Percentiles rank a stretch among this genome's conserved stretches.
Conservation (phyloP, 768 basidiomycete species). For the Termitomyces sp. region DNA sequence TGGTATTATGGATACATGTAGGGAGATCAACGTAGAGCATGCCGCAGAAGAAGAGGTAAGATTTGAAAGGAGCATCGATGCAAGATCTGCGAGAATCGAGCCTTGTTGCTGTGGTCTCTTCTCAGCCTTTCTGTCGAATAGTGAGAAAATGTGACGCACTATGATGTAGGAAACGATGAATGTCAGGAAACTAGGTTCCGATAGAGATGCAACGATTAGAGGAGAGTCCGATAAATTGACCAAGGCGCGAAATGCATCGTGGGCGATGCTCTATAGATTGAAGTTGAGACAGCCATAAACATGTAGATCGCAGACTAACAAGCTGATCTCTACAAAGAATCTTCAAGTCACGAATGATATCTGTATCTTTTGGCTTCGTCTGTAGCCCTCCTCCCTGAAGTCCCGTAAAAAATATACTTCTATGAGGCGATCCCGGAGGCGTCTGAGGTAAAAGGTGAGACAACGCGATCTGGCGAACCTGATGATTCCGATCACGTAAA, state of each 20-base stretch:
- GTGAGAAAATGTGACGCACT: slow-evolving; percentile 42
- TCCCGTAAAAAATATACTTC: slow-evolving; percentile 70
- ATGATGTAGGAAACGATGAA: slow-evolving; percentile 90
- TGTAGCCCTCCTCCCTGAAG: slow-evolving; percentile 53
- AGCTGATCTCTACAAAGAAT: slow-evolving; percentile 85
- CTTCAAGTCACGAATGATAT: slow-evolving; percentile 76
- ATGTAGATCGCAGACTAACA: slow-evolving; percentile 31
- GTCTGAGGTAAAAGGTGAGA: slow-evolving; percentile 81
- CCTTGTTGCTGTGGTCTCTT: slow-evolving; percentile 67
- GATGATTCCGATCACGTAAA: slow-evolving; percentile 79
- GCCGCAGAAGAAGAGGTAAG: slow-evolving; percentile 71
- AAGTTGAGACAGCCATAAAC: slow-evolving; percentile 5
- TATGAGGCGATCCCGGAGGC: slow-evolving; percentile 60
- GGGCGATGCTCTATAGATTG: slow-evolving; percentile 67
- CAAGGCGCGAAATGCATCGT: slow-evolving; percentile 91
- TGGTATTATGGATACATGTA: slow-evolving; percentile 62
- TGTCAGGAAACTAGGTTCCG: slow-evolving; percentile 65
- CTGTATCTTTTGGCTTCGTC: slow-evolving; percentile 50
- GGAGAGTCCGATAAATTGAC: slow-evolving; percentile 91
- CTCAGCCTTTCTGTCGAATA: slow-evolving; percentile 1
- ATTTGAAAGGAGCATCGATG: slow-evolving; percentile 97
- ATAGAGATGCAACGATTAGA: slow-evolving; percentile 57
- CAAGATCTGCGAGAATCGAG: slow-evolving; percentile 87
- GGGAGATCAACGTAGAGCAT: slow-evolving; percentile 55
- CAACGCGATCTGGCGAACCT: slow-evolving; percentile 84